Conservation (phyloP, 2,329 filamentous ascomycete species). For the Xylaria sp. region DNA sequence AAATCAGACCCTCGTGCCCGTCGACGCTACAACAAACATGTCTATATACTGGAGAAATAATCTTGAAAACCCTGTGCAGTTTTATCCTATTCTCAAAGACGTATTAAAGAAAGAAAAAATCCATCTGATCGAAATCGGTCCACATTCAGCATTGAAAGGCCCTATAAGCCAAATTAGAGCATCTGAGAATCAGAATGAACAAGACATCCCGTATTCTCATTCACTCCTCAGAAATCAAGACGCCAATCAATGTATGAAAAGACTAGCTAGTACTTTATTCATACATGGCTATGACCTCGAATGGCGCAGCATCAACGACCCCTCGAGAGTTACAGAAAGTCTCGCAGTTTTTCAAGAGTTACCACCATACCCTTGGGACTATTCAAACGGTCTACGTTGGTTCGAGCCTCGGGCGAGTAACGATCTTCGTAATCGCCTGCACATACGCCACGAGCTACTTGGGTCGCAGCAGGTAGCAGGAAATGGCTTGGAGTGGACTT, state of each 20-base stretch:
- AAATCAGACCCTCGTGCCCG: not conserved
- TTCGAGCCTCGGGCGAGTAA: conserved; percentile 35
- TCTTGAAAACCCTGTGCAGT: conserved; percentile 25
- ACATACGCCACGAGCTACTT: not conserved
- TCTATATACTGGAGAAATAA: conserved; percentile 27
- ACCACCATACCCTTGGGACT: not conserved
- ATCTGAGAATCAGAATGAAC: not conserved
- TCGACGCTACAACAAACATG: not conserved
- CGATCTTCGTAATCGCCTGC: not conserved
- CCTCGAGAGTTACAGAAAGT: not conserved
- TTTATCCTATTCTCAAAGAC: not conserved
- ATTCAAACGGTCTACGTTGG: conserved; percentile 28
- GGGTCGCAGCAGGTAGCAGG: not conserved
- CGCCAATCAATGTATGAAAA: conserved; percentile 5
- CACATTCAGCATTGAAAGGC: conserved; percentile 42
- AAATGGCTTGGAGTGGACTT: conserved; percentile 23
- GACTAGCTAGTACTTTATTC: conserved; percentile 20
- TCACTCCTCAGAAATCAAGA: conserved; percentile 12
- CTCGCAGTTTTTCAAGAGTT: conserved; percentile 21
- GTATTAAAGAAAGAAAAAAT: not conserved
- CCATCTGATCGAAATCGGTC: conserved; percentile 12
- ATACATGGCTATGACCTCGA: not conserved
- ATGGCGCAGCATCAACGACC: conserved; percentile 15
- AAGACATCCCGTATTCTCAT: not conserved
- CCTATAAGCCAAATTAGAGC: conserved; percentile 40